phyloP scores from a whole-genome alignment of 2,329 filamentous ascomycete genomes.

The Arthroderma sp. region DNA sequence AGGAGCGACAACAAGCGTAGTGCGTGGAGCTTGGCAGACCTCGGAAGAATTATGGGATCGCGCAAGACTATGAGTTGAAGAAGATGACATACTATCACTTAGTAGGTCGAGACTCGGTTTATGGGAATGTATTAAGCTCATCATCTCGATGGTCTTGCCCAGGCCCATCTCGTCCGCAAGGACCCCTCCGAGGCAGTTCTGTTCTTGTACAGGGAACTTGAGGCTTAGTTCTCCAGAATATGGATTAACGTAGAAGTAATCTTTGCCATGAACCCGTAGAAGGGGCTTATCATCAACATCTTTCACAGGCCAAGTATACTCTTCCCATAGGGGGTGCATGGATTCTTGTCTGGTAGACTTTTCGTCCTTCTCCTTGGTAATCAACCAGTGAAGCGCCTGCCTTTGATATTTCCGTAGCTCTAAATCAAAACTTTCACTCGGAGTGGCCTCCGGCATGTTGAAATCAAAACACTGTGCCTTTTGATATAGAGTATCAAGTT shows the following conservation, averaged over 20 bases:
- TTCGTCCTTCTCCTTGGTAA: slow-evolving; percentile 77
- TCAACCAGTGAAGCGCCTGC: slow-evolving; percentile 93
- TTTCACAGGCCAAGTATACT: slow-evolving; percentile 78
- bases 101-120: slow-evolving; percentile 42
- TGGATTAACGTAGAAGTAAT: slow-evolving; percentile 86
- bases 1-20: slow-evolving; percentile 87
- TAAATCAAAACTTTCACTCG: slow-evolving; percentile 70
- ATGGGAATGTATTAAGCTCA: slow-evolving; percentile 81
- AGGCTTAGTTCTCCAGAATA: slow-evolving; percentile 91
- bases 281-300: slow-evolving; percentile 75
- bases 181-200: slow-evolving; percentile 86
- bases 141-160: slow-evolving; percentile 97
- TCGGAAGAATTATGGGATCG: slow-evolving; percentile 35
- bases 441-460: slow-evolving; percentile 73
- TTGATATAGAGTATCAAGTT: slow-evolving; percentile 83
- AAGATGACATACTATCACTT: slow-evolving; percentile 6
- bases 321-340: slow-evolving; percentile 97
- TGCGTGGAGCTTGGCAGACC: slow-evolving; percentile 63
- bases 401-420: slow-evolving; percentile 84
- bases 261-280: slow-evolving; percentile 51
- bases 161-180: slow-evolving; percentile 94
- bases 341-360: slow-evolving; percentile 59
- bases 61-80: neutral
- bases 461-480: slow-evolving; percentile 98
- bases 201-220: slow-evolving; percentile 84